Evolutionary conservation across 192 early-diverging fungal genomes (phyloP).

Genomic region (Chytriomyces hyalinus): DNA sequence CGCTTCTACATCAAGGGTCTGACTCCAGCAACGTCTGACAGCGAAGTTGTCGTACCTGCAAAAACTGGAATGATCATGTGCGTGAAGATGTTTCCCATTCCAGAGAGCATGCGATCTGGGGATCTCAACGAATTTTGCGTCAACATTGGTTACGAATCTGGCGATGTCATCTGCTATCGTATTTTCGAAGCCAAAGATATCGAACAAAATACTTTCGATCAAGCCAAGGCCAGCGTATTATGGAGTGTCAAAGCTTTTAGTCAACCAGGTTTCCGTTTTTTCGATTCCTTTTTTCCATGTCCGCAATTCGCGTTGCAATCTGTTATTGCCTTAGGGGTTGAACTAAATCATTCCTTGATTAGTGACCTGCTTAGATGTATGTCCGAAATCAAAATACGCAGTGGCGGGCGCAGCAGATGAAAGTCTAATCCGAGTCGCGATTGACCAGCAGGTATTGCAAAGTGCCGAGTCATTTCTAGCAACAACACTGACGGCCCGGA

Average conservation of each 20-base stretch:
- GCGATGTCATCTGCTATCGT: neutral
- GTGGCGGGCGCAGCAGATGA: slow-evolving; percentile 11
- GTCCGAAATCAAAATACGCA: neutral
- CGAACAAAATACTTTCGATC: neutral
- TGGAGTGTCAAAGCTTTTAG: slow-evolving; percentile 5
- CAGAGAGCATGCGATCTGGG: neutral
- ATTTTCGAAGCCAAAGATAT: neutral
- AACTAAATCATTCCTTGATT: neutral
- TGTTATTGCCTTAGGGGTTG: neutral
- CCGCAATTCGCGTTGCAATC: neutral
- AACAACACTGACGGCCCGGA: neutral
- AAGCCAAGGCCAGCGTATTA: neutral
- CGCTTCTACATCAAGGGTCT: neutral
- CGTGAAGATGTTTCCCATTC: neutral
- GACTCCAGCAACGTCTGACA: neutral
- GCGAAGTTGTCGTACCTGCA: neutral
- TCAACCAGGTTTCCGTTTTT: slow-evolving; percentile 17
- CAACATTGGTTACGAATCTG: slow-evolving; percentile 16
- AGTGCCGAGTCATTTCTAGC: neutral
- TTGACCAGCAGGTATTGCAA: neutral
- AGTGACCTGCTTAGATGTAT: slow-evolving; percentile 15
- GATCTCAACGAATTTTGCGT: neutral
- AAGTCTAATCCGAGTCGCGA: neutral
- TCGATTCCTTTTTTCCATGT: neutral
- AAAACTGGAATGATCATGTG: slow-evolving; percentile 34